Evolutionary conservation across 768 basidiomycete species (phyloP).

Genomic region (Agaricus sinodeliciosus): DNA sequence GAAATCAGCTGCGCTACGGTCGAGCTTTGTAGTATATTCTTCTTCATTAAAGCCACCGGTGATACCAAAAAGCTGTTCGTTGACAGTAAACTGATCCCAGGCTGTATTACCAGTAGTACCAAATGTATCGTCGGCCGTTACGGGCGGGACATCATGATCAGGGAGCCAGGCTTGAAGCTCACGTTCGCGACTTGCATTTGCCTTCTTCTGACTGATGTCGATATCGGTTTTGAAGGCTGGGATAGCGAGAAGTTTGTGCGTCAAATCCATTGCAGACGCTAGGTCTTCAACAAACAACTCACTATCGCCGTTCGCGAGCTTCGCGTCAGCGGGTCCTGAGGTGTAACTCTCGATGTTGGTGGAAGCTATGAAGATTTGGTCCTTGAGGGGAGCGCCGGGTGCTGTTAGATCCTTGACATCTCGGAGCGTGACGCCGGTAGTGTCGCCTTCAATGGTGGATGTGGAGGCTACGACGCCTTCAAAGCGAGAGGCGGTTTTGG

Average conservation of each 20-base stretch:
- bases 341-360: conserved; percentile 69
- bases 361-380: conserved; percentile 60
- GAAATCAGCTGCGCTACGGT: conserved; percentile 77
- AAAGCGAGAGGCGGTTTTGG: conserved; percentile 65
- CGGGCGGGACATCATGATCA: conserved; percentile 26
- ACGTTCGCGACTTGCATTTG: conserved; percentile 47
- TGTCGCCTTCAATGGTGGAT: conserved; percentile 55
- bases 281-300: conserved; percentile 22
- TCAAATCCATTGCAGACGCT: conserved; percentile 6
- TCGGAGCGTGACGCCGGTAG: conserved; percentile 64
- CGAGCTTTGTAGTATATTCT: conserved; percentile 89
- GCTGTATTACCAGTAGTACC: conserved; percentile 35
- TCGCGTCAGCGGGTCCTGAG: conserved; percentile 69
- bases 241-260: conserved; percentile 5
- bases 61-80: conserved; percentile 90
- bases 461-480: conserved; percentile 64
- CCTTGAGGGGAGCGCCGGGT: conserved; percentile 65
- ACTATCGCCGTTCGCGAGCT: conserved; percentile 68
- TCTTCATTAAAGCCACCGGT: conserved; percentile 92
- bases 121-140: conserved; percentile 63
- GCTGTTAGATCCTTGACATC: conserved; percentile 69
- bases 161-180: conserved; percentile 79
- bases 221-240: conserved; percentile 78
- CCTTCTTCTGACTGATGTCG: conserved; percentile 63
- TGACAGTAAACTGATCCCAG: conserved; percentile 94